Conservation (phyloP, 129 eudicot genomes). For the Lactuca sativa region DNA sequence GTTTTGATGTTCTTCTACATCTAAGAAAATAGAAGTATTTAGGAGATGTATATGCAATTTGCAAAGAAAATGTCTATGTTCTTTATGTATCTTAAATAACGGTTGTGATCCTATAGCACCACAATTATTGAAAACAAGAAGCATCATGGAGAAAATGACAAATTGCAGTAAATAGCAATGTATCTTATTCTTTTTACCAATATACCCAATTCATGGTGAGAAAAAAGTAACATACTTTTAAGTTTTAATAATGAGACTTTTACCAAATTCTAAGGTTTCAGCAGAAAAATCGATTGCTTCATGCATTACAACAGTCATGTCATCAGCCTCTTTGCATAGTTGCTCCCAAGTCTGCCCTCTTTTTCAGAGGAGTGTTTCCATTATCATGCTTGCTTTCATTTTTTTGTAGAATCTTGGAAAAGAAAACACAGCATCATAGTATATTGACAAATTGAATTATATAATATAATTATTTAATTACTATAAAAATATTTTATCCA, state of each 20-base stretch:
- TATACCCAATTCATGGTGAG: too few relatives aligned
- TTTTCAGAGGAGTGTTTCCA: slow-evolving; percentile 64
- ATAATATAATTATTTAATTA: not conserved
- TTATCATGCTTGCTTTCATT: slow-evolving; percentile 65
- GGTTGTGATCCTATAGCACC: too few relatives aligned
- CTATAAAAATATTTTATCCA: not conserved
- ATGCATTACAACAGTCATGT: slow-evolving; percentile 48
- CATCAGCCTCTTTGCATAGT: slow-evolving; percentile 61
- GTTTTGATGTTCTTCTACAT: too few relatives aligned
- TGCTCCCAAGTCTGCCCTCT: slow-evolving; percentile 69
- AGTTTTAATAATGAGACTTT: not conserved
- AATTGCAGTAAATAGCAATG: slow-evolving; percentile 30
- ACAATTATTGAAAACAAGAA: too few relatives aligned
- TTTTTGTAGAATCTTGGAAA: slow-evolving; percentile 58
- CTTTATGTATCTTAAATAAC: too few relatives aligned
- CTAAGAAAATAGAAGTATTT: too few relatives aligned
- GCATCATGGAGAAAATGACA: too few relatives aligned
- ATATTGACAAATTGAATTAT: not conserved
- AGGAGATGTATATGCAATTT: too few relatives aligned
- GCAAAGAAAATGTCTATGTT: too few relatives aligned
- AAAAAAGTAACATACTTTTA: not conserved
- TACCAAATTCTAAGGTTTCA: slow-evolving; percentile 77
- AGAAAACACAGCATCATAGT: slow-evolving; percentile 23
- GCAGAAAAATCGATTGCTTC: slow-evolving; percentile 42
- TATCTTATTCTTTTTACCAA: too few relatives aligned